A percentile compares a stretch with the other conserved stretches of the same genome.
phyloP scores from a whole-genome alignment of 768 basidiomycete species.

The Tricholoma hemisulphureum region DNA sequence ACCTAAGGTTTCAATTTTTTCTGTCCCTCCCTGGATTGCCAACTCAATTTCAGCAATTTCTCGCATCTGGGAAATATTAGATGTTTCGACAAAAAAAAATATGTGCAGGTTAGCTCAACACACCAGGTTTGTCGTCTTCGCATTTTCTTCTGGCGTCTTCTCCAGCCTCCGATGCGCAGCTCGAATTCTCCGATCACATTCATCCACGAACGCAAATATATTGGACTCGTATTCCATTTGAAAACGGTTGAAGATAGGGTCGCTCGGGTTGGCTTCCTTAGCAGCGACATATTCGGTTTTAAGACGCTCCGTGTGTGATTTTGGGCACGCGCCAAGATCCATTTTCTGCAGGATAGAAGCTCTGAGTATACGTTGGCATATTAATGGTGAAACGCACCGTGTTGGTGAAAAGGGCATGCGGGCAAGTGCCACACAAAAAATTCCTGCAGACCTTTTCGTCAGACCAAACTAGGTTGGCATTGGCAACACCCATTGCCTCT shows the following conservation, averaged over 20 bases:
- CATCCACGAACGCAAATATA: constrained; percentile 95
- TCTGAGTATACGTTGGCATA: constrained; percentile 1
- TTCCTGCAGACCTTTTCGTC: constrained; percentile 99
- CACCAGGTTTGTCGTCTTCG: constrained; percentile 96
- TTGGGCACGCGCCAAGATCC: constrained; percentile 97
- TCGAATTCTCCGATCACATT: constrained; percentile 95
- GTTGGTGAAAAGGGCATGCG: constrained; percentile 95
- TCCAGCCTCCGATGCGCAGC: constrained; percentile 92
- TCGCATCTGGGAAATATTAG: constrained; percentile 65
- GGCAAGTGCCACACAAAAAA: constrained; percentile 98
- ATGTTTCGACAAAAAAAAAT: constrained; percentile 1
- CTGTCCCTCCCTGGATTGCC: constrained; percentile 97
- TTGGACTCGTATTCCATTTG: constrained; percentile 96
- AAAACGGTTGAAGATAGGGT: constrained; percentile 83
- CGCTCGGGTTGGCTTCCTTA: constrained; percentile 68
- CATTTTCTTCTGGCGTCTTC: constrained; percentile 99
- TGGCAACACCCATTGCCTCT: constrained; percentile 96
- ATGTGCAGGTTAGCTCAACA: constrained; percentile 17
- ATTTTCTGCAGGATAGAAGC: constrained; percentile 72
- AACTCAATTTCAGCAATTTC: constrained; percentile 99
- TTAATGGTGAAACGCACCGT: constrained; percentile 59
- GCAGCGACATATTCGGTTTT: constrained; percentile 87
- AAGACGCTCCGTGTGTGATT: constrained; percentile 91
- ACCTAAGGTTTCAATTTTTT: constrained; percentile 95
- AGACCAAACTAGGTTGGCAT: constrained; percentile 88